Evolutionary conservation across 2,329 filamentous ascomycete genomes (phyloP), one percentile per base, ranked within the genome.

Genomic region (Fusarium nanum): DNA sequence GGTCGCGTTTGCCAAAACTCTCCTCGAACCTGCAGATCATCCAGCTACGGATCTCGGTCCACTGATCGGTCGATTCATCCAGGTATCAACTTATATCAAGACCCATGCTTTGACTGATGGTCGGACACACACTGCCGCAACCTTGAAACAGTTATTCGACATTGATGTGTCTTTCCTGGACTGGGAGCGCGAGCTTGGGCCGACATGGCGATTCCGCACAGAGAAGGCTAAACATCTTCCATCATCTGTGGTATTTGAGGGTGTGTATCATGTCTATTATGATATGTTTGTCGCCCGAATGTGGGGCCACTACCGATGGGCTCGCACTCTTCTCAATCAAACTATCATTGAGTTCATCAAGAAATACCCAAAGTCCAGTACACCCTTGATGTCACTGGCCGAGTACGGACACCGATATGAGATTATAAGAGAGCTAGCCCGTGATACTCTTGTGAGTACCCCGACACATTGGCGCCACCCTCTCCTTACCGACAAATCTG

Each of bases 301-400:
- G 42, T 90, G 86, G 86, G 87, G 86, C 63, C 84, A 89, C 68
- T 88, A 86, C 70, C 86, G 88, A 25, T 88, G 86, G 82, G 82
- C 83, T 9, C 84, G 86, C n/a, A 84, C 89, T 25, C 76, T 89
- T 12, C 74, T 84, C 18, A 85, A 83, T 72, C 83, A 88, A 64
- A 80, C 82, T 44, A 82, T 90, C 14, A 75, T 86, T 12, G 79
- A 81, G 13, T 74, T 82, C 32, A 76, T 77, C 7, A 76, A 77
- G 41, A 73, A 72, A 1, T 82, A 80, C 56, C 84, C 85, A 0
- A 52, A 72, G 9, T 83, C 82, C 7, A 79, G 80, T 49, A 63
- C 70, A 6, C 70, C 75, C 2, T 71, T 79, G n/a, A 66, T 82
- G 18, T 64, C 79, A 4, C 67, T 74, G 10, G 60, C 69, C 5